phyloP scores from a whole-genome alignment of 345 rosid genomes.

The Combretum micranthum region DNA sequence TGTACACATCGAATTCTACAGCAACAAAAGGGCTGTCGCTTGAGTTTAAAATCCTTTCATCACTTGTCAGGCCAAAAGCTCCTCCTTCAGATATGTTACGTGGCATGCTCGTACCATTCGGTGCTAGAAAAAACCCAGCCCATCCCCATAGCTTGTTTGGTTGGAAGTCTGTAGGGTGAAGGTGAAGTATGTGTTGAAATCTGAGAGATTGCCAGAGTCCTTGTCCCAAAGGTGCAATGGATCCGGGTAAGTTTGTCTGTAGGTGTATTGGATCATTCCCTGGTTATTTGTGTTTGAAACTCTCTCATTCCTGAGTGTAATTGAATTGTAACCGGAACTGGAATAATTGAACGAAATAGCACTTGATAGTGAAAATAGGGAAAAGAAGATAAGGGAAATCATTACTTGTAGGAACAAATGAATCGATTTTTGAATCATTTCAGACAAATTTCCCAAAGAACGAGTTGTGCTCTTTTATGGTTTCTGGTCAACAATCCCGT shows the following conservation, averaged over 20 bases:
- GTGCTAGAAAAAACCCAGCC: slow-evolving; percentile 5
- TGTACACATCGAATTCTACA: slow-evolving; percentile 13
- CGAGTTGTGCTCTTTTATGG: no score
- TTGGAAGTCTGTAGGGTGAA: slow-evolving; percentile 3
- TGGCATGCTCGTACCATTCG: neutral
- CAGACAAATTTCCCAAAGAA: no score
- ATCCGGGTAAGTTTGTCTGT: neutral
- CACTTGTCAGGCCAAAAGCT: slow-evolving; percentile 8
- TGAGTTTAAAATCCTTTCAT: neutral
- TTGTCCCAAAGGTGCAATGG: slow-evolving; percentile 11
- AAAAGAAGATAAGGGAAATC: no score
- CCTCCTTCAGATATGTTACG: neutral
- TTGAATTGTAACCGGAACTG: no score
- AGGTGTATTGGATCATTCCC: neutral
- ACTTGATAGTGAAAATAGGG: no score
- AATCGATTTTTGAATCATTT: no score
- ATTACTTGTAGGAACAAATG: no score
- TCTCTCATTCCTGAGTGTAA: no score
- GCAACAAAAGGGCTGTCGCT: slow-evolving; percentile 7
- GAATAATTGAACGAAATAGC: no score
- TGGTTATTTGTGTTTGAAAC: no score
- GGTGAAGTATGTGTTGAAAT: slow-evolving; percentile 11
- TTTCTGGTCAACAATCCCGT: no score
- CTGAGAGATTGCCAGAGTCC: neutral
- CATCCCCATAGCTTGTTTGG: neutral